These are phyloP conservation scores for Phlebiopsis gigantea DNA, from an alignment of 768 basidiomycete genomes.

Conservation along the genomic window DNA sequence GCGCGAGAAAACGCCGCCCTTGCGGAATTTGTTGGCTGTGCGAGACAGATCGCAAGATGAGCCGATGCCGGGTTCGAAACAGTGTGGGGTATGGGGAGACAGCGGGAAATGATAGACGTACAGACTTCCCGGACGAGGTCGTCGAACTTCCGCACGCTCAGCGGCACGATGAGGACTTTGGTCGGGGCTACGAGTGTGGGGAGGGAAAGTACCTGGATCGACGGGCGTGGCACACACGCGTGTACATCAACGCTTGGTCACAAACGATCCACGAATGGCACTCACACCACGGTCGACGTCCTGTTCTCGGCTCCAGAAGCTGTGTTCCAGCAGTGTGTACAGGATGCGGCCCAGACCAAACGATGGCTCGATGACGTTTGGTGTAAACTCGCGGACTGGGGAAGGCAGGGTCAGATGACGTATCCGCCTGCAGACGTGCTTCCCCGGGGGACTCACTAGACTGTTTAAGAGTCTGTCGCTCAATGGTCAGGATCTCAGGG, in stretches of 20 bases:
- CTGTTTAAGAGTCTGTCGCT: constrained; percentile 83
- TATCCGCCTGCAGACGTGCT: background rate
- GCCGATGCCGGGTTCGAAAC: constrained; percentile 7
- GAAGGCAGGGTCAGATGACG: constrained; percentile 23
- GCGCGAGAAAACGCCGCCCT: constrained; percentile 83
- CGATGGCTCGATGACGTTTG: constrained; percentile 98
- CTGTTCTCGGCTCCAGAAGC: constrained; percentile 91
- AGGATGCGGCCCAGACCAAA: constrained; percentile 96
- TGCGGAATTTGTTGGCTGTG: constrained; percentile 73
- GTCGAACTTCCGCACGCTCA: constrained; percentile 80
- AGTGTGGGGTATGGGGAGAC: constrained; percentile 7
- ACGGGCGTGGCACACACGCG: constrained; percentile 13
- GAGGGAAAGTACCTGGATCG: constrained; percentile 75
- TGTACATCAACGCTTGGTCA: constrained; percentile 9
- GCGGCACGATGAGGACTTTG: constrained; percentile 93
- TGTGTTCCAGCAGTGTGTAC: constrained; percentile 91
- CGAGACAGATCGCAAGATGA: constrained; percentile 14
- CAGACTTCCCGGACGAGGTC: constrained; percentile 87
- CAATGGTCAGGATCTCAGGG: constrained; percentile 69
- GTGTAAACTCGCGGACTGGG: constrained; percentile 89
- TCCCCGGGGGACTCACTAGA: constrained; percentile 47
- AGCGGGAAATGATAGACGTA: constrained; percentile 39
- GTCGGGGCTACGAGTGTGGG: constrained; percentile 90
- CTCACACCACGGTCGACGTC: constrained; percentile 86
- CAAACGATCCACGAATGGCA: constrained; percentile 17